A percentile compares a stretch with the other conserved stretches of the same genome.
phyloP scores from a whole-genome alignment of 495 filamentous ascomycete species.

The Zalerion maritima region DNA sequence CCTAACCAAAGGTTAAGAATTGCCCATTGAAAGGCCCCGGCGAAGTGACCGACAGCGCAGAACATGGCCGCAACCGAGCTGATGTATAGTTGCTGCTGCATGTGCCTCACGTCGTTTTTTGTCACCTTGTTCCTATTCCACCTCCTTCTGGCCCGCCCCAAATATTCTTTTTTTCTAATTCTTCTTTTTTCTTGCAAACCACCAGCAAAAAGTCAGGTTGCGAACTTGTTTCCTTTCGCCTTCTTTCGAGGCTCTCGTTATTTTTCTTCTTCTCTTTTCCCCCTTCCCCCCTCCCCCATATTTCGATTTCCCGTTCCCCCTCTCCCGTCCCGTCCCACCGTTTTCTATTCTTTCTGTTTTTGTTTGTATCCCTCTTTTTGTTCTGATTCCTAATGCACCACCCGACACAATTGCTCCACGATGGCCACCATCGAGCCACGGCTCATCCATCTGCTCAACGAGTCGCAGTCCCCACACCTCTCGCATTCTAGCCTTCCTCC shows the following conservation, averaged over 20 bases:
- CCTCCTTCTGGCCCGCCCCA: too few relatives aligned
- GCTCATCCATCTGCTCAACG: slow-evolving; percentile 42
- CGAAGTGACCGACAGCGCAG: too few relatives aligned
- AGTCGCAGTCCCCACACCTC: slow-evolving; percentile 21
- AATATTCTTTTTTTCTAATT: too few relatives aligned
- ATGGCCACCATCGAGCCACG: slow-evolving; percentile 46
- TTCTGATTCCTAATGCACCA: slow-evolving; percentile 7
- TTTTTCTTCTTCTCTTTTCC: slow-evolving; percentile 11
- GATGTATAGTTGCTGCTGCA: too few relatives aligned
- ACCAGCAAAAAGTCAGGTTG: slow-evolving; percentile 9
- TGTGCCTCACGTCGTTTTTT: too few relatives aligned
- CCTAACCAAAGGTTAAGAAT: too few relatives aligned
- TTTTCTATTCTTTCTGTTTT: slow-evolving; percentile 12
- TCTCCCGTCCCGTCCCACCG: too few relatives aligned
- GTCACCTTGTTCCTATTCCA: too few relatives aligned
- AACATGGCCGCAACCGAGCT: too few relatives aligned
- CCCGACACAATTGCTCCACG: slow-evolving; percentile 16
- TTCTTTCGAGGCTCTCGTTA: slow-evolving; percentile 10
- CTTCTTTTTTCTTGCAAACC: slow-evolving; percentile 4
- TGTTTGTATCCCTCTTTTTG: slow-evolving; percentile 10
- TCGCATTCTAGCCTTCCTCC: slow-evolving; percentile 33
- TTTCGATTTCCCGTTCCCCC: slow-evolving; percentile 2
- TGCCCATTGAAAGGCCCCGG: too few relatives aligned
- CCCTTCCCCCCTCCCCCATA: slow-evolving; percentile 2
- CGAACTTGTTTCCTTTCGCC: slow-evolving; percentile 6